Evolutionary conservation across 371 early-diverging fungal species (phyloP), one percentile per base, ranked within the genome.

Genomic region (Apophysomyces elegans): DNA sequence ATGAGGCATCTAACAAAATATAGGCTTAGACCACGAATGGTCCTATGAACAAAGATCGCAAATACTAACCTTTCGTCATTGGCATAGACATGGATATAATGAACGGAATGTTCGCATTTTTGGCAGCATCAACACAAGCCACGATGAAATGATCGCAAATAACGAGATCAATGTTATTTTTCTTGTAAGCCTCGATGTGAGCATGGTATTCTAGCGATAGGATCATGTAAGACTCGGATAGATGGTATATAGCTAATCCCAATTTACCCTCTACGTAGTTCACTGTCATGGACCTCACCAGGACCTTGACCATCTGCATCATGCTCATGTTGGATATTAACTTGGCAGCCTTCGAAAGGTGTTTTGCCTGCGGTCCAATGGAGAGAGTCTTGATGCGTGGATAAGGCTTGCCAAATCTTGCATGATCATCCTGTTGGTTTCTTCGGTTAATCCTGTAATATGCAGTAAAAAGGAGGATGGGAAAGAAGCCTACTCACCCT

Each of bases 371-470:
- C 9, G 63, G 59, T 2, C 73, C 77, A 1, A 73, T 18, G n/a
- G 59, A 46, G 0, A 61, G 38, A 0, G 65, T 57, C 1, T 63
- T 56, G 13, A 72, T 60, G 47, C 59, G 59, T 9, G 70, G 66
- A 45, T 63, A 71, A 8, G 56, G 32, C 16, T 70, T 61, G 35
- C 61, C 64, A 64, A 69, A 70, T 8, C 35, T 44, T 4, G 50
- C 8, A 37, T 72, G 67, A 37, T 68, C 68, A 36, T 63, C 77
- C 71, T 77, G 56, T 32, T 32, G 37, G 32, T 47, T 45, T 44
- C 12, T 56, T 57, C 7, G 37, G 9, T 7, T 9, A 54, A 39
- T 37, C 14, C 32, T 26, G 32, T 2, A 26, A 26, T 26, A 26
- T 26, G 2, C 32, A 50, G 54, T 37, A 14, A 11, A 35, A 6